Evolutionary conservation across 345 rosid species (phyloP).

Genomic region (Adansonia digitata): DNA sequence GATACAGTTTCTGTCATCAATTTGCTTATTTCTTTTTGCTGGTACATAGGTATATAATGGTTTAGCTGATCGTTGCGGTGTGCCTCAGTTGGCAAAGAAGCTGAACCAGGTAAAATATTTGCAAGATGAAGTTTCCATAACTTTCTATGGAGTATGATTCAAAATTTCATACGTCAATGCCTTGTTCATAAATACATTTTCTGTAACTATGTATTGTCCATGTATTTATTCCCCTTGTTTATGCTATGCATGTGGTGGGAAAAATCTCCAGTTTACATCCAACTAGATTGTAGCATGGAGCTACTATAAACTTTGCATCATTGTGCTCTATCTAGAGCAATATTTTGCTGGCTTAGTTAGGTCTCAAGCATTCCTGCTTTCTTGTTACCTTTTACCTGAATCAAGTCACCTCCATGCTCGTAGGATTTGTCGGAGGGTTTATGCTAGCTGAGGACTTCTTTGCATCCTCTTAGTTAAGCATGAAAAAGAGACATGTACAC

Average conservation of each 20-base stretch:
- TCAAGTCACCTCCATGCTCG: neutral
- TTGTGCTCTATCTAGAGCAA: neutral
- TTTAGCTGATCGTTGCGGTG: slow-evolving; percentile 84
- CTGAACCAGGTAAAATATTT: slow-evolving; percentile 69
- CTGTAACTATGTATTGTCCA: neutral
- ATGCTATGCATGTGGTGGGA: neutral
- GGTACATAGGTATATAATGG: slow-evolving; percentile 58
- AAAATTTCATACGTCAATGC: neutral
- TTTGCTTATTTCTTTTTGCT: slow-evolving; percentile 1
- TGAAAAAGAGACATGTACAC: neutral
- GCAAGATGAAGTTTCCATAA: slow-evolving; percentile 6
- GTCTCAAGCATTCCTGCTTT: neutral
- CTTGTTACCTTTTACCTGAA: neutral
- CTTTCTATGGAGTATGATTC: neutral
- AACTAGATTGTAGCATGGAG: neutral
- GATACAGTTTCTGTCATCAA: slow-evolving; percentile 4
- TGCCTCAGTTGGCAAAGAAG: slow-evolving; percentile 92
- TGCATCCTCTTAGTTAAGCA: neutral
- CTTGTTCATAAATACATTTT: neutral
- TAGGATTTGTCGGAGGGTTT: neutral
- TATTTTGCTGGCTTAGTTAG: neutral
- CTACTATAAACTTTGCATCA: neutral
- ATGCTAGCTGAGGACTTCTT: neutral
- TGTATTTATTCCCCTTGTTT: neutral
- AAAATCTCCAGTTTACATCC: neutral